Evolutionary conservation across 768 basidiomycete genomes (phyloP), one percentile per base, ranked within the genome.

Genomic region (Tulasnella sp.): DNA sequence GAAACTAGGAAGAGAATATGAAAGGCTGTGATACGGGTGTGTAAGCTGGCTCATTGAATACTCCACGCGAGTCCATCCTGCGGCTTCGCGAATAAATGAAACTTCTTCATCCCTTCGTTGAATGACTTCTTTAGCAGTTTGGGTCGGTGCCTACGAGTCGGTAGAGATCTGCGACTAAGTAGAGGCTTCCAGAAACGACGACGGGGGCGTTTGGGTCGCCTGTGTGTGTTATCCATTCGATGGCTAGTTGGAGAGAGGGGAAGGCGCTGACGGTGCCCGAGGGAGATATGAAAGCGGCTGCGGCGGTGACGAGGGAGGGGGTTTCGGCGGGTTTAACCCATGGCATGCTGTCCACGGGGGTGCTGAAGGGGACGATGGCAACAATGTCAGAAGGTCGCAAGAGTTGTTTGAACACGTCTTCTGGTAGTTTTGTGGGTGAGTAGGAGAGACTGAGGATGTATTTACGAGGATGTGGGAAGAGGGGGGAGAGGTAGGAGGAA

Each of bases 101-200:
- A n/a, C n/a, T n/a, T n/a, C n/a, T n/a, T n/a, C n/a, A n/a, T n/a
- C n/a, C n/a, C n/a, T n/a, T n/a, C n/a, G n/a, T n/a, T n/a, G n/a
- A n/a, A n/a, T n/a, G n/a, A n/a, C n/a, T n/a, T n/a, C n/a, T n/a
- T n/a, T n/a, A n/a, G n/a, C n/a, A n/a, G n/a, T n/a, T n/a, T n/a
- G n/a, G n/a, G n/a, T n/a, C n/a, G n/a, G n/a, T n/a, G n/a, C n/a
- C n/a, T n/a, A 64, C 68, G 27, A 82, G 63, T 57, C 91, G 73
- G 71, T 94, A 96, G 55, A 93, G 81, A 71, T 98, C 94, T 8
- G 91, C 90, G 1, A 91, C 88, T 36, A 97, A 77, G 70, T 99
- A 99, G 64, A 98, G 67, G 69, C 96, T 98, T 36, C 94, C 96
- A 21, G 89, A 84, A 1, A 94, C 65, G 9, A 96, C 76, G 0